Evolutionary conservation across 192 early-diverging fungal genomes (phyloP).

Genomic region (Coemansia aciculifera): DNA sequence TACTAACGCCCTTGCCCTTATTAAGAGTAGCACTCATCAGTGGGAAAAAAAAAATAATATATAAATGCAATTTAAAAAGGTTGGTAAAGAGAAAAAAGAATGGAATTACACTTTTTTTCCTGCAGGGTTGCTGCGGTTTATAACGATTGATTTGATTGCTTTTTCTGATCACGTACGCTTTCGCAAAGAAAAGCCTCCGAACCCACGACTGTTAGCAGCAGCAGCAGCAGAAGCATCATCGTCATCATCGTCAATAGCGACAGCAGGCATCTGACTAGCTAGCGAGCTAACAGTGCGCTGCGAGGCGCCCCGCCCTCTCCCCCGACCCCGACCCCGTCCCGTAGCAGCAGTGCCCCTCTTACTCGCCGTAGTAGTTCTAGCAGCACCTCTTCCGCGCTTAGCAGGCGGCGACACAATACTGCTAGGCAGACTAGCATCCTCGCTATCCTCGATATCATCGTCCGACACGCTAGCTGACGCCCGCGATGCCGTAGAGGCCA

Average conservation of each 20-base stretch:
- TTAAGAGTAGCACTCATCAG: not conserved
- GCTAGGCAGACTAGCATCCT: conserved; percentile 6
- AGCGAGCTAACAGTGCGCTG: not conserved
- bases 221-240: not conserved
- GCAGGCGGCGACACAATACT: not conserved
- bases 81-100: not conserved
- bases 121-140: not conserved
- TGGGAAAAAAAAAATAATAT: not conserved
- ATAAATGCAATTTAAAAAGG: not conserved
- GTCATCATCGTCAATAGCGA: conserved; percentile 5
- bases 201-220: conserved; percentile 5
- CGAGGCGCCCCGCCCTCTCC: not conserved
- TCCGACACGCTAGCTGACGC: not conserved
- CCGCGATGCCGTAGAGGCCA: not conserved
- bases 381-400: not conserved
- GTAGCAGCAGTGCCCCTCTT: too few relatives aligned
- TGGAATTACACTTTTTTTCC: not conserved
- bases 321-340: not conserved
- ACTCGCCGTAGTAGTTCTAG: not conserved
- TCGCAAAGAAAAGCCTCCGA: conserved; percentile 32
- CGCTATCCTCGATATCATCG: conserved; percentile 19
- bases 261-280: conserved; percentile 3
- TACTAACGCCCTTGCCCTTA: not conserved
- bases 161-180: conserved; percentile 10
- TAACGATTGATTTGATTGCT: not conserved